Conservation (phyloP, 805 yeast genomes). For the Saturnispora silvae region DNA sequence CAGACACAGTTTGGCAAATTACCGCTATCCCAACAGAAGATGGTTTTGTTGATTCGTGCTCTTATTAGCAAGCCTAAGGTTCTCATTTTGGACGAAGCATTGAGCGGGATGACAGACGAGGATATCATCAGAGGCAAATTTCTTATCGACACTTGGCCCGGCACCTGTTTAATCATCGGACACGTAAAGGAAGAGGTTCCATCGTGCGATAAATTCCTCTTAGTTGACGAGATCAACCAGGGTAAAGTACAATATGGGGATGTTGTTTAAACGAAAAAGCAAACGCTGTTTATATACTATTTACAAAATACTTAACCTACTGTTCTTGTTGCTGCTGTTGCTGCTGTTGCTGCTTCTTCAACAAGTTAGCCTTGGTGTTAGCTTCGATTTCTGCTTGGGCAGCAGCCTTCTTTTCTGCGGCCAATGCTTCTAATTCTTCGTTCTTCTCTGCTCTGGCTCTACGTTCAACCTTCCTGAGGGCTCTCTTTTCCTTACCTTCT, state of each 20-base stretch:
- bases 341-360: not conserved
- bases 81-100: constrained; percentile 82
- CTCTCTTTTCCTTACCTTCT: constrained; percentile 36
- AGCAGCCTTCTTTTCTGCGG: constrained; percentile 10
- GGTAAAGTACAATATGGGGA: constrained; percentile 25
- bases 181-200: constrained; percentile 81
- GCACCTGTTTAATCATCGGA: constrained; percentile 72
- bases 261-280: too few relatives aligned
- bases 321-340: not conserved
- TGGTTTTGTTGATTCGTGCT: constrained; percentile 66
- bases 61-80: constrained; percentile 68
- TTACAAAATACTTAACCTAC: too few relatives aligned
- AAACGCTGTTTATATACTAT: too few relatives aligned
- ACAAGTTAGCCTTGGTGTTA: not conserved
- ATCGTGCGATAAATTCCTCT: constrained; percentile 42
- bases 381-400: not conserved
- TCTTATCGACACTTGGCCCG: constrained; percentile 39
- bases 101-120: constrained; percentile 76
- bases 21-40: constrained; percentile 64
- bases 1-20: constrained; percentile 41
- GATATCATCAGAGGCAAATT: constrained; percentile 46
- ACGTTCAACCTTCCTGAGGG: constrained; percentile 31
- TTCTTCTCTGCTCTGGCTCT: constrained; percentile 13
- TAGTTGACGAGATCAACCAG: constrained; percentile 25
- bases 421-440: not conserved